phyloP scores from a whole-genome alignment of 2,329 filamentous ascomycete genomes.

The Colletotrichum cuscutae region DNA sequence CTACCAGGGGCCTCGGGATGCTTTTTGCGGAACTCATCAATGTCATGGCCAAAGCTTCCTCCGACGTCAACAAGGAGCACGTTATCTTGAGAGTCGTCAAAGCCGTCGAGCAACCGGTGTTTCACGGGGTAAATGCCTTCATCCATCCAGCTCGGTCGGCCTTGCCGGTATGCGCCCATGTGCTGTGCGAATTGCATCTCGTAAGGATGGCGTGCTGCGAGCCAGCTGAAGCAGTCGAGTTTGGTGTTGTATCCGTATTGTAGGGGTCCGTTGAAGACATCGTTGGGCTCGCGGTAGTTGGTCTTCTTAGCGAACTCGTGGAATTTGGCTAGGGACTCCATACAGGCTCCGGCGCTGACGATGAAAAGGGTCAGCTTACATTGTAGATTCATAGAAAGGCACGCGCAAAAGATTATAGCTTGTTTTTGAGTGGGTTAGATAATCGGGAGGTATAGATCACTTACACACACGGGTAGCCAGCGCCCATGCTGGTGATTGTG shows the following conservation, averaged over 20 bases:
- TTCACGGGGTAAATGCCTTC: slow-evolving; percentile 44
- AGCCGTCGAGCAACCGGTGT: slow-evolving; percentile 43
- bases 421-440: not conserved
- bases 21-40: slow-evolving; percentile 46
- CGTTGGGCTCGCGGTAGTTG: slow-evolving; percentile 43
- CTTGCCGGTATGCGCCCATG: slow-evolving; percentile 47
- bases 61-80: slow-evolving; percentile 48
- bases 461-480: slow-evolving; percentile 46
- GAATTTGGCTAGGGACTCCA: slow-evolving; percentile 35
- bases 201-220: not conserved
- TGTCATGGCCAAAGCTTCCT: slow-evolving; percentile 48
- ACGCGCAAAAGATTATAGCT: too few species aligned
- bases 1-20: slow-evolving; percentile 44
- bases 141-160: slow-evolving; percentile 48
- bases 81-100: slow-evolving; percentile 36
- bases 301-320: slow-evolving; percentile 43
- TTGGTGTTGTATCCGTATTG: slow-evolving; percentile 46
- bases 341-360: slow-evolving; percentile 35
- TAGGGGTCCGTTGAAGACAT: slow-evolving; percentile 41
- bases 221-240: slow-evolving; percentile 20
- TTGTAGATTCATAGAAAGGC: too few species aligned
- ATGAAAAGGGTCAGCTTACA: not conserved
- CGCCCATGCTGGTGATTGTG: slow-evolving; percentile 46
- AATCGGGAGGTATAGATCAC: not conserved
- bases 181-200: slow-evolving; percentile 11